These are phyloP conservation scores for Wickerhamiella vanderwaltii DNA, from an alignment of 805 yeast species.

Conservation along the genomic window DNA sequence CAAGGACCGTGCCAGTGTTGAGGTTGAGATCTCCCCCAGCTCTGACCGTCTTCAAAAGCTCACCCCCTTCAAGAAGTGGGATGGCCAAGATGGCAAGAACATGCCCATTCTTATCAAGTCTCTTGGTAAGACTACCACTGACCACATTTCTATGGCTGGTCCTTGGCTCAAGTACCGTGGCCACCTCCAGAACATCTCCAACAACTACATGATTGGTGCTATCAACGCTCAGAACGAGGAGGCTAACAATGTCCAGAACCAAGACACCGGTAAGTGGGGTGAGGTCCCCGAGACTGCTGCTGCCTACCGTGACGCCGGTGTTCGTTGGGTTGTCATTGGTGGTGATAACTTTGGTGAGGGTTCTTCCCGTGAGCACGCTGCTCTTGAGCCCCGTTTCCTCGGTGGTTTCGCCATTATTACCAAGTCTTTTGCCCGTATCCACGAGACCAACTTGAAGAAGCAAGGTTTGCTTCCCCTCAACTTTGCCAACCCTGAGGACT, in stretches of 20 bases:
- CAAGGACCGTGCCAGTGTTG: constrained; percentile 59
- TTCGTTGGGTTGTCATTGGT: constrained; percentile 95
- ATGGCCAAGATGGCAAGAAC: constrained; percentile 81
- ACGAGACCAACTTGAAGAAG: constrained; percentile 98
- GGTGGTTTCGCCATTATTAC: constrained; percentile 98
- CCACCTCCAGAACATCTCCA: constrained; percentile 95
- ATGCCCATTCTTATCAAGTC: constrained; percentile 95
- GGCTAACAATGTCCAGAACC: constrained; percentile 84
- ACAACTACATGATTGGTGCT: constrained; percentile 99
- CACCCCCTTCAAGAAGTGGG: constrained; percentile 91
- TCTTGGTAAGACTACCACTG: constrained; percentile 96
- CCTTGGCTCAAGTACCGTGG: constrained; percentile 99
- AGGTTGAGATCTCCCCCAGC: constrained; percentile 69
- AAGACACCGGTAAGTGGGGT: constrained; percentile 77
- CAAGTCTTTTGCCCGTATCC: constrained; percentile 96
- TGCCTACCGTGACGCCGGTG: constrained; percentile 86
- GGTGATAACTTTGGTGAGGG: constrained; percentile 99
- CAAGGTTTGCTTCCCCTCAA: constrained; percentile 97
- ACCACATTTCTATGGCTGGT: constrained; percentile 99
- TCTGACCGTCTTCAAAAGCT: constrained; percentile 93
- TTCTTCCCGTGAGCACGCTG: constrained; percentile 99
- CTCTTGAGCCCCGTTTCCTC: constrained; percentile 97
- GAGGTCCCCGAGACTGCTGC: constrained; percentile 97
- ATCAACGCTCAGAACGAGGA: constrained; percentile 91
- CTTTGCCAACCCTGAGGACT: constrained; percentile 78